A percentile compares a stretch with the other conserved stretches of the same genome.
Evolutionary conservation across 257 asterid genomes (phyloP).

Genomic region (Scutellaria minor): DNA sequence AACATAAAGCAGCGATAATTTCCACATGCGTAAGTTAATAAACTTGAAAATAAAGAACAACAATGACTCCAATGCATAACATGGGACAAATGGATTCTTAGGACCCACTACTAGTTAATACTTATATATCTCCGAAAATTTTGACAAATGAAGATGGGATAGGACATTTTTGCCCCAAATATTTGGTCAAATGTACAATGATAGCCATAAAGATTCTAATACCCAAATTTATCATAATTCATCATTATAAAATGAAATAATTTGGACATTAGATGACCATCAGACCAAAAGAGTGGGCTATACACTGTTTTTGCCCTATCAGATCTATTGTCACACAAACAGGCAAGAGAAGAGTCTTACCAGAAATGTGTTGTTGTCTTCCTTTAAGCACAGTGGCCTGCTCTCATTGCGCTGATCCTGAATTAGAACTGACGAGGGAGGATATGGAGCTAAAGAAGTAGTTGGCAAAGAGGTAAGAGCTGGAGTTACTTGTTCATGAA

Average conservation of each 20-base stretch:
- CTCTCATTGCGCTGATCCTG: conserved; percentile 61
- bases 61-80: conserved; percentile 1
- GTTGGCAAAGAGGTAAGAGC: conserved; percentile 50
- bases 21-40: conserved; percentile 15
- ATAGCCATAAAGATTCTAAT: no score
- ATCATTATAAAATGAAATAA: no score
- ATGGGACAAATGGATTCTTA: conserved; percentile 9
- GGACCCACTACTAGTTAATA: not conserved
- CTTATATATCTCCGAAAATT: not conserved
- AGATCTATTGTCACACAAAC: conserved; percentile 14
- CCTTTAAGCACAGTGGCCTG: conserved; percentile 49
- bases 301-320: no score
- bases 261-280: no score
- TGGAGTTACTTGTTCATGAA: conserved; percentile 67
- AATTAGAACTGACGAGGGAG: conserved; percentile 55
- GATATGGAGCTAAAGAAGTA: conserved; percentile 54
- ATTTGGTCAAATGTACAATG: no score
- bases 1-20: conserved; percentile 21
- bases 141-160: not conserved
- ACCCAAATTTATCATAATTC: no score
- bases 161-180: no score
- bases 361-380: conserved; percentile 51
- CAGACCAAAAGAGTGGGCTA: no score
- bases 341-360: conserved; percentile 38
- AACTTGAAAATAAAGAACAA: not conserved